phyloP scores from a whole-genome alignment of 192 early-diverging fungal genomes.

The Fimicolochytrium jonesii region DNA sequence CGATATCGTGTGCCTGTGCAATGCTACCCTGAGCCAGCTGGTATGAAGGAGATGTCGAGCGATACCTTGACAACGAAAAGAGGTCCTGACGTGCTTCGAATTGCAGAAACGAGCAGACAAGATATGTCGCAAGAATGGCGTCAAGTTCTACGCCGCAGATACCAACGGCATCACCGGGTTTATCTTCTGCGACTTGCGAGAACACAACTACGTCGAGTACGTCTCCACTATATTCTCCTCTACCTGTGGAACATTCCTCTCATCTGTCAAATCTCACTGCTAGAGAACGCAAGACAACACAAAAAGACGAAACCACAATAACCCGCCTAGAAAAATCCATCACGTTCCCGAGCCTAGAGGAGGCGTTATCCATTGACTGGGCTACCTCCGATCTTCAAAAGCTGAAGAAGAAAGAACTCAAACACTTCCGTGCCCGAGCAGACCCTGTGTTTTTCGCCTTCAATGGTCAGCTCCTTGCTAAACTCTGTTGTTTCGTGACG shows the following conservation, averaged over 20 bases:
- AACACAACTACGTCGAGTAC: constrained; percentile 53
- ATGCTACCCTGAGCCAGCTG: constrained; percentile 6
- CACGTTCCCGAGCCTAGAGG: constrained; percentile 29
- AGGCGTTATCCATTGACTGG: neutral
- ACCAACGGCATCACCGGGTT: constrained; percentile 75
- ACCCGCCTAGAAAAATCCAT: constrained; percentile 27
- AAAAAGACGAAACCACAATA: constrained; percentile 11
- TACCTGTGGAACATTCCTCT: too few species aligned
- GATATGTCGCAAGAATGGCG: constrained; percentile 53
- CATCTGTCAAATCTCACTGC: too few species aligned
- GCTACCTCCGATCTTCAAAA: neutral
- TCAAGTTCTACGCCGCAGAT: constrained; percentile 65
- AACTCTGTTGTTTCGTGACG: neutral
- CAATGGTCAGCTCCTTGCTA: constrained; percentile 12
- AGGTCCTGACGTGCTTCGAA: too few species aligned
- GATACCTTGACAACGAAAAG: too few species aligned
- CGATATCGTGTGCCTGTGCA: constrained; percentile 55
- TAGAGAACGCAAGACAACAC: constrained; percentile 34
- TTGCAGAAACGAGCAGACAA: constrained; percentile 50
- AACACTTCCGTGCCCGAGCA: constrained; percentile 15
- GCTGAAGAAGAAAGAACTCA: constrained; percentile 16
- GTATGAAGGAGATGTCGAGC: constrained; percentile 5
- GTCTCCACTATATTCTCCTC: neutral
- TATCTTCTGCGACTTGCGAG: constrained; percentile 76
- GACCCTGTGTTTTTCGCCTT: constrained; percentile 35